These are phyloP conservation scores for Tremella fuciformis DNA, from an alignment of 768 basidiomycete genomes.

Conservation along the genomic window DNA sequence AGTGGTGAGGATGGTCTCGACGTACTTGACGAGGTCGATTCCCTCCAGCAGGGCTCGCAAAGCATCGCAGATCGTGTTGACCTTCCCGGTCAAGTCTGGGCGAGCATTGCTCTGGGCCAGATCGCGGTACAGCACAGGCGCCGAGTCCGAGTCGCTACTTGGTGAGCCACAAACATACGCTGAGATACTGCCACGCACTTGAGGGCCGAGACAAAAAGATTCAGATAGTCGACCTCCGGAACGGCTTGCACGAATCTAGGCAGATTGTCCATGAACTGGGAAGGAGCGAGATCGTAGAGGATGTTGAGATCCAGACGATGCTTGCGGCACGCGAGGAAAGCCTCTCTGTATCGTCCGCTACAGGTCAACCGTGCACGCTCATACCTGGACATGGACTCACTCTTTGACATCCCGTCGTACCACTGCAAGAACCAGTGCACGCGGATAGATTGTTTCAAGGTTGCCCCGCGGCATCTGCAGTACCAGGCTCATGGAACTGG, in stretches of 20 bases:
- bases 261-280: conserved; percentile 64
- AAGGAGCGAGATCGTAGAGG: conserved; percentile 77
- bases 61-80: conserved; percentile 71
- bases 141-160: conserved; percentile 27
- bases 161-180: neutral
- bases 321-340: conserved; percentile 85
- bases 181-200: too few species aligned
- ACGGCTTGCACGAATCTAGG: conserved; percentile 76
- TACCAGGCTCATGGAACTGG: conserved; percentile 81
- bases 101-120: conserved; percentile 8
- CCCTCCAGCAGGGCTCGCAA: conserved; percentile 70
- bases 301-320: conserved; percentile 88
- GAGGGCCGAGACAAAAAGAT: conserved; percentile 71
- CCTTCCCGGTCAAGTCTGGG: conserved; percentile 45
- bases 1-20: conserved; percentile 87
- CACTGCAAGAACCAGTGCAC: conserved; percentile 83
- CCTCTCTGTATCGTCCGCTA: conserved; percentile 76
- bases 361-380: conserved; percentile 9
- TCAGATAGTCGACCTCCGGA: conserved; percentile 83
- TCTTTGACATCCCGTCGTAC: conserved; percentile 70
- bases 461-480: conserved; percentile 98
- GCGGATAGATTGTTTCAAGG: conserved; percentile 88
- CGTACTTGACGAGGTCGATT: conserved; percentile 68
- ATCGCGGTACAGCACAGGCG: conserved; percentile 45
- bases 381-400: conserved; percentile 55